Evolutionary conservation across 306 rosid genomes (phyloP).

Genomic region (Fagus crenata): DNA sequence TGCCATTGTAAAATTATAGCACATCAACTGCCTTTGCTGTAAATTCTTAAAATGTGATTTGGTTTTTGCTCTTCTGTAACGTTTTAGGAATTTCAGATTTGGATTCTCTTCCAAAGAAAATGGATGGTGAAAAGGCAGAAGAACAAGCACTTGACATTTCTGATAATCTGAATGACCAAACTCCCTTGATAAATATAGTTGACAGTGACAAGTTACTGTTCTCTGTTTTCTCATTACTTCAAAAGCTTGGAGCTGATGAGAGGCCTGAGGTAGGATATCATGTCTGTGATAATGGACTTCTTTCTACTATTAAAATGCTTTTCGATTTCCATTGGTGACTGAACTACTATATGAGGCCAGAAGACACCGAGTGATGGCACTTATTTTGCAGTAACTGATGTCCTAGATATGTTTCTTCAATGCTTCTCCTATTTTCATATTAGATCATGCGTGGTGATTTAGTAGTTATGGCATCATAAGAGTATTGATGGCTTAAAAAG

Average conservation of each 20-base stretch:
- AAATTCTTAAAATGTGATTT: too few species aligned
- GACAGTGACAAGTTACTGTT: slow-evolving; percentile 68
- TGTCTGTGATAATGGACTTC: neutral
- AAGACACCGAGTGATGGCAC: neutral
- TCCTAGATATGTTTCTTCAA: neutral
- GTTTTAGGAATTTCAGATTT: too few species aligned
- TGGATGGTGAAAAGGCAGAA: slow-evolving; percentile 42
- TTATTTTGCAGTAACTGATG: neutral
- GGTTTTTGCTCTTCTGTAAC: too few species aligned
- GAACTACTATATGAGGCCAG: neutral
- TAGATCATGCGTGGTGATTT: neutral
- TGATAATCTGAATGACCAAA: slow-evolving; percentile 39
- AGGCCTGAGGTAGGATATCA: slow-evolving; percentile 79
- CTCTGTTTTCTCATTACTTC: slow-evolving; percentile 85
- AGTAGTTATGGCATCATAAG: neutral
- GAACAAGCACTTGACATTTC: slow-evolving; percentile 35
- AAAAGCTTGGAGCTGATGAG: slow-evolving; percentile 93
- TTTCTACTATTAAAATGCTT: slow-evolving; percentile 1
- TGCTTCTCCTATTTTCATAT: neutral
- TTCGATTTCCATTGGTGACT: neutral
- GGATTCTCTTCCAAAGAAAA: slow-evolving; percentile 44
- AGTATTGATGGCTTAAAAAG: neutral
- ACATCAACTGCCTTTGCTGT: too few species aligned
- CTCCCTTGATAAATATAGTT: slow-evolving; percentile 45
- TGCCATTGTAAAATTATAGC: too few species aligned